Percentiles rank a stretch among this genome's conserved stretches.
These are phyloP conservation scores for Kodamaea anthophila DNA, from an alignment of 1,139 yeast species.

Conservation along the genomic window DNA sequence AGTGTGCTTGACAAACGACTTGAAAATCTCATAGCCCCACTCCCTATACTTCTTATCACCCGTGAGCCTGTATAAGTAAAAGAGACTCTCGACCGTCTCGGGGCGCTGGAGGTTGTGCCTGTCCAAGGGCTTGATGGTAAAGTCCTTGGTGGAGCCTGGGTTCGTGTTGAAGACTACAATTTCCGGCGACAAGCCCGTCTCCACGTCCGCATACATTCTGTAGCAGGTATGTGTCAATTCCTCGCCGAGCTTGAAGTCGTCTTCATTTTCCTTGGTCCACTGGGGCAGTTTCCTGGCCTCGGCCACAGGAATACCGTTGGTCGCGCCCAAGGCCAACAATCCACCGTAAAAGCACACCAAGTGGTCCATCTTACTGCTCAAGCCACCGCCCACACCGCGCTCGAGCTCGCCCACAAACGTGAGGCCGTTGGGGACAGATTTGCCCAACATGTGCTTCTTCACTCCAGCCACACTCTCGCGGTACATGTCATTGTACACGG, in stretches of 20 bases:
- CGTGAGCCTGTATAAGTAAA: constrained; percentile 73
- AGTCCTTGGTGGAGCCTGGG: constrained; percentile 38
- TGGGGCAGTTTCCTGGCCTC: constrained; percentile 40
- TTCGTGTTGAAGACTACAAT: constrained; percentile 69
- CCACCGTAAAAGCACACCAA: constrained; percentile 93
- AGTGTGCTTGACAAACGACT: constrained; percentile 59
- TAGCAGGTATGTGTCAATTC: constrained; percentile 79
- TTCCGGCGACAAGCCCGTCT: constrained; percentile 82
- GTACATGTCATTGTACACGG: constrained; percentile 67
- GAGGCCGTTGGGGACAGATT: constrained; percentile 58
- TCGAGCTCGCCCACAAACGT: constrained; percentile 78
- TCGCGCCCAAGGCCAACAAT: constrained; percentile 83
- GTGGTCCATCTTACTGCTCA: constrained; percentile 88
- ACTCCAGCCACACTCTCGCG: constrained; percentile 73
- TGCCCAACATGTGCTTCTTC: constrained; percentile 52
- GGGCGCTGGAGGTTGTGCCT: constrained; percentile 87
- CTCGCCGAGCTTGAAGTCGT: constrained; percentile 64
- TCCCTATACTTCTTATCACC: constrained; percentile 76
- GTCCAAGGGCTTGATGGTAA: constrained; percentile 64
- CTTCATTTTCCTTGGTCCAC: constrained; percentile 33
- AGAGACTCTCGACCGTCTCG: constrained; percentile 87
- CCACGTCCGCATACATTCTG: constrained; percentile 66
- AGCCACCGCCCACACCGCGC: constrained; percentile 51
- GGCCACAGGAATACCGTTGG: constrained; percentile 56
- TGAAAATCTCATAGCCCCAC: constrained; percentile 88